phyloP scores from a whole-genome alignment of 2,329 filamentous ascomycete species.

The Scedosporium minutisporum region DNA sequence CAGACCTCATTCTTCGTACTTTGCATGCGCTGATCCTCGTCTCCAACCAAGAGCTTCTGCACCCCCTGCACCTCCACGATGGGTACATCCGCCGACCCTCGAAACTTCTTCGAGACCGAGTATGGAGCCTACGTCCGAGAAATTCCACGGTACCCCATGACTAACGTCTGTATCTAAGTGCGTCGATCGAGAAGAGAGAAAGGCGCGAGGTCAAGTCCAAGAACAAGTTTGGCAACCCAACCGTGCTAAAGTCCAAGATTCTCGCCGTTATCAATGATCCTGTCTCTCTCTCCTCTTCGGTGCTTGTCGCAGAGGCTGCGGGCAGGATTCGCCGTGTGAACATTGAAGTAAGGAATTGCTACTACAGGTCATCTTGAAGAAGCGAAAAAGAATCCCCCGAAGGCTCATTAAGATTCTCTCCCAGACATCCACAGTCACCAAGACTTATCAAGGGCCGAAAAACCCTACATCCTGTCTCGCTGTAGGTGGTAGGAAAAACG shows the following conservation, averaged over 20 bases:
- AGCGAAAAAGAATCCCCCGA: background rate
- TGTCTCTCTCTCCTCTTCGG: constrained; percentile 39
- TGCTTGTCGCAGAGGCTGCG: constrained; percentile 83
- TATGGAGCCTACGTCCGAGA: constrained; percentile 32
- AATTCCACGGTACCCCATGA: background rate
- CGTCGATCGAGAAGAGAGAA: constrained; percentile 34
- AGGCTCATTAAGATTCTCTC: background rate
- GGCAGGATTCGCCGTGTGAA: constrained; percentile 66
- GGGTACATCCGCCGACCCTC: constrained; percentile 51
- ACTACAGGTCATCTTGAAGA: background rate
- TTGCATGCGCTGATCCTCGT: background rate
- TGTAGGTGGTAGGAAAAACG: constrained; percentile 45
- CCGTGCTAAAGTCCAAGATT: constrained; percentile 76
- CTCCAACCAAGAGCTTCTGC: background rate
- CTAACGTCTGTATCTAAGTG: constrained; percentile 25
- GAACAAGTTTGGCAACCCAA: constrained; percentile 76
- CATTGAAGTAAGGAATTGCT: constrained; percentile 52
- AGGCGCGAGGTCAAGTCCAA: constrained; percentile 60
- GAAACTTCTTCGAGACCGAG: constrained; percentile 91
- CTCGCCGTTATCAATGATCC: constrained; percentile 65
- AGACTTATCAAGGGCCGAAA: constrained; percentile 59
- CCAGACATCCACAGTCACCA: constrained; percentile 8
- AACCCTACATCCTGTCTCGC: constrained; percentile 74
- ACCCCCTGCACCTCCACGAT: constrained; percentile 5
- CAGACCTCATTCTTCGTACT: background rate